Evolutionary conservation across 768 basidiomycete genomes (phyloP).

Genomic region (Rhizopogon rudus): DNA sequence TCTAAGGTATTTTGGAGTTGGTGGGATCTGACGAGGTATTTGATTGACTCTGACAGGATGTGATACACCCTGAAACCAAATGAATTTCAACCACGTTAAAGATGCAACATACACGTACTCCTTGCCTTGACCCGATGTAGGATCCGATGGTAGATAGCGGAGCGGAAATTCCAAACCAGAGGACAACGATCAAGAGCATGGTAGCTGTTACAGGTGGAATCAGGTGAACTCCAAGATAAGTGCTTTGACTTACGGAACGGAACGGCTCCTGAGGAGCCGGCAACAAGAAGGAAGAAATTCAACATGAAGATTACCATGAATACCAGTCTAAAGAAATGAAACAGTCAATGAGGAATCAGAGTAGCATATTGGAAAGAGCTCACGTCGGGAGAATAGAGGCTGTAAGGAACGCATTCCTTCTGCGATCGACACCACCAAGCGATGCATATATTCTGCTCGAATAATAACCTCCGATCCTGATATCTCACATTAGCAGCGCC

Average conservation of each 20-base stretch:
- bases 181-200: slow-evolving; percentile 73
- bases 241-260: slow-evolving; percentile 65
- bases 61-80: slow-evolving; percentile 47
- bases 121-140: slow-evolving; percentile 82
- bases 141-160: slow-evolving; percentile 85
- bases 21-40: slow-evolving; percentile 96
- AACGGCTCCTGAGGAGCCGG: slow-evolving; percentile 90
- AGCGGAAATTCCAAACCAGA: slow-evolving; percentile 94
- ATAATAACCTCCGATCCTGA: slow-evolving; percentile 82
- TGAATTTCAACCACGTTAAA: slow-evolving; percentile 3
- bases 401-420: slow-evolving; percentile 82
- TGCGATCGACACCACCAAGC: slow-evolving; percentile 70
- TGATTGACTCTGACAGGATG: slow-evolving; percentile 88
- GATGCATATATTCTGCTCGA: slow-evolving; percentile 80
- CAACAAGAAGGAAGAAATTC: slow-evolving; percentile 81
- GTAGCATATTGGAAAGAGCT: slow-evolving; percentile 17
- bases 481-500: slow-evolving; percentile 4
- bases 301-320: slow-evolving; percentile 87
- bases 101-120: slow-evolving; percentile 43
- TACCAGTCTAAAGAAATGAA: slow-evolving; percentile 48
- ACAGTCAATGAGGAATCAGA: slow-evolving; percentile 6
- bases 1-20: slow-evolving; percentile 75
- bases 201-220: slow-evolving; percentile 46
- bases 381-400: slow-evolving; percentile 87
- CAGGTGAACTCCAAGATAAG: not conserved